Evolutionary conservation across 139 green algal species (phyloP).

Genomic region (Closterium sp.): DNA sequence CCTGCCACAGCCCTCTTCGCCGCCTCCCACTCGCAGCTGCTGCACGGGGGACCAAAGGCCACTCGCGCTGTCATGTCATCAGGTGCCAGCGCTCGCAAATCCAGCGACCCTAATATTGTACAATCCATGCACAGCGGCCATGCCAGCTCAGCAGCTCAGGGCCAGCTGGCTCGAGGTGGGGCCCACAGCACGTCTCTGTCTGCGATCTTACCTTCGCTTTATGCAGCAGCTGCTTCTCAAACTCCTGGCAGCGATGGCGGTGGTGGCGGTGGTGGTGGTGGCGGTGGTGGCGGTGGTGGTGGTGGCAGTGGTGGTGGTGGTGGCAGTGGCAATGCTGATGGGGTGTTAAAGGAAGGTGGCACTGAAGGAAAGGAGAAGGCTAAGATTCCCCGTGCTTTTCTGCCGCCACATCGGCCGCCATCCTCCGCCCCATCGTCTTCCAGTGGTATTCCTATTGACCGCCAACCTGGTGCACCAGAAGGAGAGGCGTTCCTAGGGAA

Average conservation of each 20-base stretch:
- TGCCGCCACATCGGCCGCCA: not conserved
- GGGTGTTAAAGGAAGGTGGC: not conserved
- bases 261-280: not conserved
- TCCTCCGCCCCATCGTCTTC: not conserved
- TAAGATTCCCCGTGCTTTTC: not conserved
- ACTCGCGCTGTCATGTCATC: not conserved
- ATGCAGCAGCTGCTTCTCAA: not conserved
- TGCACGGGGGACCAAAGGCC: not conserved
- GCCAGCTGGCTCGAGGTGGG: not conserved
- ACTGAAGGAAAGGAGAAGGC: not conserved
- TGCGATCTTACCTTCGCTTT: not conserved
- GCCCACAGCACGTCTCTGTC: not conserved
- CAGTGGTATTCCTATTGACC: not conserved
- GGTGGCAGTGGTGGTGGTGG: too few relatives aligned
- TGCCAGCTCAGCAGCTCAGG: not conserved
- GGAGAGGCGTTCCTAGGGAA: not conserved
- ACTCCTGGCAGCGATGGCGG: not conserved
- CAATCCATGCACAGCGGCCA: not conserved
- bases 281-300: too few relatives aligned
- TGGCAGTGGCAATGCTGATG: not conserved
- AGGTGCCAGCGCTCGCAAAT: not conserved
- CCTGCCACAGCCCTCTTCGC: not conserved
- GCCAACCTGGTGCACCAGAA: not conserved
- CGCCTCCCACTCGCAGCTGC: not conserved
- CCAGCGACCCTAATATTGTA: not conserved